A percentile compares a stretch with the other conserved stretches of the same genome.
Evolutionary conservation across 805 yeast genomes (phyloP).

Genomic region (Candida ascalaphidarum): DNA sequence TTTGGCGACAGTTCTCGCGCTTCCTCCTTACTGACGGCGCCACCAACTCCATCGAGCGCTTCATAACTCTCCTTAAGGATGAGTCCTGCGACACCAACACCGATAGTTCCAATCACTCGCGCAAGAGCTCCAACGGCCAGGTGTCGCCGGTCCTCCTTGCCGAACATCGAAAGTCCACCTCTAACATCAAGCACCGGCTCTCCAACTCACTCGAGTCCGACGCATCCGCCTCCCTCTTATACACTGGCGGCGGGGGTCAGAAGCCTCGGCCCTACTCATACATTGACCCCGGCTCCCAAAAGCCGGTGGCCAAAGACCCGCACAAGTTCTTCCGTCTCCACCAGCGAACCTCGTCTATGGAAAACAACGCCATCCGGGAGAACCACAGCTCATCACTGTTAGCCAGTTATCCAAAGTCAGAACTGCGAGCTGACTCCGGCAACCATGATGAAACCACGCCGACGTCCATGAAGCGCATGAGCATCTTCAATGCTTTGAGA

Average conservation of each 20-base stretch:
- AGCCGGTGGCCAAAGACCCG: constrained; percentile 11
- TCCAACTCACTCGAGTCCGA: constrained; percentile 10
- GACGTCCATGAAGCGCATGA: constrained; percentile 14
- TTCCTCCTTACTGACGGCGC: constrained; percentile 31
- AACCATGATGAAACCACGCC: no score
- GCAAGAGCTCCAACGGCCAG: constrained; percentile 10
- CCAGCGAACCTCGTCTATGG: constrained; percentile 45
- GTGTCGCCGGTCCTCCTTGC: constrained; percentile 5
- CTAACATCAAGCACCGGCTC: constrained; percentile 17
- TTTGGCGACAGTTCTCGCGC: constrained; percentile 38
- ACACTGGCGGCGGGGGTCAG: no score
- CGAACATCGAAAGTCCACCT: constrained; percentile 25
- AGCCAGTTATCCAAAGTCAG: no score
- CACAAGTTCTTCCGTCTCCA: constrained; percentile 55
- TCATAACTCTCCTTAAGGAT: constrained; percentile 39
- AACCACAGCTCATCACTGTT: no score
- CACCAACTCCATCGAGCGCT: constrained; percentile 47
- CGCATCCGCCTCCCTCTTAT: no score
- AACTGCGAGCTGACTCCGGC: no score
- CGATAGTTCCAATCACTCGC: no score
- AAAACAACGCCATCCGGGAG: not conserved
- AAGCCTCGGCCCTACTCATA: constrained; percentile 35
- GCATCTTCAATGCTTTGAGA: constrained; percentile 30
- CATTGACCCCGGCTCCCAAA: constrained; percentile 19
- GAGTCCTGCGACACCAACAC: constrained; percentile 6